phyloP scores from a whole-genome alignment of 805 yeast species.

The Blastobotrys robertii region DNA sequence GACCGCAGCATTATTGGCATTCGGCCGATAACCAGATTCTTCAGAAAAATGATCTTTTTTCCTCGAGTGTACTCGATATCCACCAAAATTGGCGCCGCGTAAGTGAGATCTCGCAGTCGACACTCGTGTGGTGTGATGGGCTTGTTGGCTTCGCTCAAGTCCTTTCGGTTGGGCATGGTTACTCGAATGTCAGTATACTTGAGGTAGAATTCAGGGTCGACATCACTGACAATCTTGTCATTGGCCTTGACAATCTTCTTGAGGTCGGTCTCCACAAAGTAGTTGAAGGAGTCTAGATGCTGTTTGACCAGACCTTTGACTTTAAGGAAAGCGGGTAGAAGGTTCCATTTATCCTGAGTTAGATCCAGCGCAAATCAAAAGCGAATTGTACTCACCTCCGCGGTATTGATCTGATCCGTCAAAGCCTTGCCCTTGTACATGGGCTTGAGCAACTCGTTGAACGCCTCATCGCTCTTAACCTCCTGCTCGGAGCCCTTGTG shows the following conservation, averaged over 20 bases:
- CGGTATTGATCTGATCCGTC: constrained; percentile 81
- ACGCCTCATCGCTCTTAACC: constrained; percentile 21
- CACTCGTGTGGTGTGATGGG: constrained; percentile 77
- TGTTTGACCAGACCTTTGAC: constrained; percentile 96
- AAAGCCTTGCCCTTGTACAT: constrained; percentile 76
- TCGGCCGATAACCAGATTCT: constrained; percentile 88
- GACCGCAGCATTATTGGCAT: constrained; percentile 99
- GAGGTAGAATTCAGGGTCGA: constrained; percentile 92
- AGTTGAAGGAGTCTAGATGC: constrained; percentile 96
- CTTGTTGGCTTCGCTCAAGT: constrained; percentile 22
- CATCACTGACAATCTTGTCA: constrained; percentile 81
- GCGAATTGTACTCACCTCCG: constrained; percentile 25
- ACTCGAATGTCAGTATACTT: constrained; percentile 90
- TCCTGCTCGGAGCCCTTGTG: too few species aligned
- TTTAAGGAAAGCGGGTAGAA: constrained; percentile 88
- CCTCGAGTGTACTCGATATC: constrained; percentile 98
- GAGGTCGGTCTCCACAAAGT: constrained; percentile 87
- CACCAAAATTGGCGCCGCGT: constrained; percentile 90
- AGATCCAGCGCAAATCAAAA: too few species aligned
- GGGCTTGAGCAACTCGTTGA: constrained; percentile 70
- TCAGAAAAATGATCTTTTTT: constrained; percentile 77
- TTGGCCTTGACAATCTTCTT: constrained; percentile 90
- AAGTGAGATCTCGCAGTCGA: constrained; percentile 85
- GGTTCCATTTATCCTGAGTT: constrained; percentile 77
- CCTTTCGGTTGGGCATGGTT: constrained; percentile 42